These are phyloP conservation scores for Cryptosporidium felis DNA, from an alignment of 169 alveolate genomes.

Conservation along the genomic window DNA sequence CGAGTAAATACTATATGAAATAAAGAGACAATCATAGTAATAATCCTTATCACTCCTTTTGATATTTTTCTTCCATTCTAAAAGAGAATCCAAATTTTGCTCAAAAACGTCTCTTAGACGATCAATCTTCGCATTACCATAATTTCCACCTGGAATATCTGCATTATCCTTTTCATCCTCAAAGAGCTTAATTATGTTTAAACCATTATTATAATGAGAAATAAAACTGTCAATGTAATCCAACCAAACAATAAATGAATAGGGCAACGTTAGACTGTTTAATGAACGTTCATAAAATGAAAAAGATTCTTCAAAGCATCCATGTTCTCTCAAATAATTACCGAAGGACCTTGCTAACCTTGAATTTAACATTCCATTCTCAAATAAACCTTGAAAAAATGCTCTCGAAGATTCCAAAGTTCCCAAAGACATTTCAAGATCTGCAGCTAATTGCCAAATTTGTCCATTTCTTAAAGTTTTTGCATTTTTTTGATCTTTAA, in stretches of 20 bases:
- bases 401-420: conserved; percentile 32
- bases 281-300: conserved; percentile 55
- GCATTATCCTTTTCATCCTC: neutral
- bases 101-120: conserved; percentile 39
- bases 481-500: conserved; percentile 25
- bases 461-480: neutral
- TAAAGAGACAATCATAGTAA: conserved; percentile 8
- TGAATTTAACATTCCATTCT: conserved; percentile 34
- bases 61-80: neutral
- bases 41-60: neutral
- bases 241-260: neutral
- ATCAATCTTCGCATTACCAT: conserved; percentile 3
- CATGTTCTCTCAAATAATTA: neutral
- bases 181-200: conserved; percentile 2
- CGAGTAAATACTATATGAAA: conserved; percentile 13
- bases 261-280: neutral
- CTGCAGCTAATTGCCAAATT: conserved; percentile 50
- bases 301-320: conserved; percentile 35
- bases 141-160: no score
- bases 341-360: conserved; percentile 3
- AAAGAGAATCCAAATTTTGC: neutral
- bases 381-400: conserved; percentile 36
- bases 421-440: conserved; percentile 54
- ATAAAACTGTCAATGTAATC: conserved; percentile 42
- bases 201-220: conserved; percentile 5